Base-by-base conservation (phyloP, 108 stramenopile species). In the Skeletonema potamos region DNA sequence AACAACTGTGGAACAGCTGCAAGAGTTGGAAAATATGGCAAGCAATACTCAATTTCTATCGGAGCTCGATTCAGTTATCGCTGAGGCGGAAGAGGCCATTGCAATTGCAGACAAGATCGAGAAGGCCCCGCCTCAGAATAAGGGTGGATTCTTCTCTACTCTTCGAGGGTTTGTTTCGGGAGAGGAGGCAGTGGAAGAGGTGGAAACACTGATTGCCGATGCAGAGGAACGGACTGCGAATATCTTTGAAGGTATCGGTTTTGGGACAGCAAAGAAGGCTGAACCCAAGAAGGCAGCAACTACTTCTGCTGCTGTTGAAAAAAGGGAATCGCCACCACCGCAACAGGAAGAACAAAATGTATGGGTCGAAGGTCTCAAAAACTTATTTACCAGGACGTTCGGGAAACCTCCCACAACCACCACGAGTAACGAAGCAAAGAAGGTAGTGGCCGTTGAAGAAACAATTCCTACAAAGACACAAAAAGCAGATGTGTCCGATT, bases 51-150 rank as follows among this genome's bases (percentile, higher is more conserved):
- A 78, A 11, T 78, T 78, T 34, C 54, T 78, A 20, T 56, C 17
- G 4, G 77, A 78, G 17, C 54, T 78, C 8, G 77, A 78, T 30
- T 37, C 64, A 39, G 77, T 72, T 0, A 78, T 78, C 36, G 77
- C 77, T 12, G 77, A 78, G 55, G 77, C 77, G 15, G 77, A 78
- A 32, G 77, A 78, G 60, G 77, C 77, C 15, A 78, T 78, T 29
- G 69, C 64, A 43, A 67, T 77, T 82, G 68, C 83, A 33, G 64
- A 77, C 48, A 73, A 74, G 62, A 30, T 87, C 58, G 64, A 74
- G 56, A 10, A 46, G 54, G 58, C 46, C 59, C 33, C 68, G 29
- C 46, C 68, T 36, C 6, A 65, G 48, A 64, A 67, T 62, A 66
- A 63, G 34, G 66, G 56, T 68, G 37, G 74, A 26, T 39, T 62